These are phyloP conservation scores for Colletotrichum sansevieriae DNA, from an alignment of 2,329 filamentous ascomycete genomes.

Conservation along the genomic window DNA sequence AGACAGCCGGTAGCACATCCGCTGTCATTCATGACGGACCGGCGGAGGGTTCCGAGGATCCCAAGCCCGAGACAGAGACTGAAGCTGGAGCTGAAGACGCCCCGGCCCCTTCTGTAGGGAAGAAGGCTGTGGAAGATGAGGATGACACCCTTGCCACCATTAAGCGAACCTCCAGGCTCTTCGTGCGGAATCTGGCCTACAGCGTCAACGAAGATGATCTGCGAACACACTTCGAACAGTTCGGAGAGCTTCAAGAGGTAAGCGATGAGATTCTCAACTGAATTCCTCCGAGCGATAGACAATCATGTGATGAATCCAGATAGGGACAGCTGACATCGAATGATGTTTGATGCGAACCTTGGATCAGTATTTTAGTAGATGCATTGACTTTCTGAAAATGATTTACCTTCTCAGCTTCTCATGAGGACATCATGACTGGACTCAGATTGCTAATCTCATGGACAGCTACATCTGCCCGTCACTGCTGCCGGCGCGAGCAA, in stretches of 20 bases:
- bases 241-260: conserved; percentile 90
- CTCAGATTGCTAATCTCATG: conserved; percentile 44
- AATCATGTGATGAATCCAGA: conserved; percentile 90
- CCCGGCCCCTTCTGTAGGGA: conserved; percentile 18
- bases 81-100: conserved; percentile 47
- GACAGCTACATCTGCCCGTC: conserved; percentile 87
- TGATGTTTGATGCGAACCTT: conserved; percentile 89
- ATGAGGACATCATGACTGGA: conserved; percentile 6
- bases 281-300: conserved; percentile 20
- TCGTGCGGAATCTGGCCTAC: conserved; percentile 90
- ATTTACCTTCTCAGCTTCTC: conserved; percentile 50
- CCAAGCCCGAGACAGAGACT: conserved; percentile 41
- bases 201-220: conserved; percentile 83
- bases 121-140: conserved; percentile 51
- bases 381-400: conserved; percentile 85
- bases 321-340: conserved; percentile 99
- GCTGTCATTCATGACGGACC: conserved; percentile 27
- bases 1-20: conserved; percentile 21
- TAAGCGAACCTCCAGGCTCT: conserved; percentile 80
- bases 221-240: conserved; percentile 76
- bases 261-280: conserved; percentile 55
- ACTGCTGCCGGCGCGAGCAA: conserved; percentile 82
- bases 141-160: conserved; percentile 70
- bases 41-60: conserved; percentile 42
- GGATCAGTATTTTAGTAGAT: conserved; percentile 99